Base-by-base conservation (phyloP, 352 stramenopile species). In the Globisporangium ultimum region DNA sequence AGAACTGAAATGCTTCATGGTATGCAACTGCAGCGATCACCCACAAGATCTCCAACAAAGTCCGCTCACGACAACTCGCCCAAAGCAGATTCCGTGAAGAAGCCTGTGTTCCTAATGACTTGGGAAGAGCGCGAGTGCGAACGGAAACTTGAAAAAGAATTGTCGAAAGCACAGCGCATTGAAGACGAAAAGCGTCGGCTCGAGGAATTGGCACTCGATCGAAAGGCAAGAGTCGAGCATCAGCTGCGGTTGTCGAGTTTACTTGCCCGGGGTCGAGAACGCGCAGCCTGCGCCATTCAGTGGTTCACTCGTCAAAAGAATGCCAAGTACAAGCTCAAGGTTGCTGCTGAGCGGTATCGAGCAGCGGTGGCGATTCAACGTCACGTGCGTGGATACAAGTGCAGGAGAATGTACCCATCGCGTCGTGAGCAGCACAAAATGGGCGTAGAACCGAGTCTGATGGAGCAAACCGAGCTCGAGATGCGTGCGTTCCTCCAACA, bases 81-180 rank as follows among this genome's bases (percentile, higher is more conserved):
- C 21, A 47, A 58, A 38, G 17, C 22, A 41, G 8, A 28, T 22
- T 40, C 28, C 41, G 12, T 42, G 11, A 83, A 76, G 53, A 85
- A 84, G 22, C 79, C 81, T 3, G 57, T 65, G 2, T 83, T 92
- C 46, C 68, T 90, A 41, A 80, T 82, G 67, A 87, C 73, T 5
- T 93, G 79, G 76, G 79, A 93, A 61, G 79, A 93, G 61, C 75
- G 84, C 8, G 79, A 90, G 60, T 67, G 68, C 43, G 68, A 82
- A 41, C 67, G 76, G 13, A 75, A 71, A 42, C 57, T 80, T 28
- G 76, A 87, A 46, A 91, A 93, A 50, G 77, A 88, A 21, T 28
- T 67, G 0, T 75, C 71, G 17, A 89, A 86, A 55, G 56, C 67
- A 0, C 64, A 78, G 28, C 79, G 80, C 15, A 91, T 93, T 24